Conservation (phyloP, 23 red algal species). For the Gracilaria gracilis region DNA sequence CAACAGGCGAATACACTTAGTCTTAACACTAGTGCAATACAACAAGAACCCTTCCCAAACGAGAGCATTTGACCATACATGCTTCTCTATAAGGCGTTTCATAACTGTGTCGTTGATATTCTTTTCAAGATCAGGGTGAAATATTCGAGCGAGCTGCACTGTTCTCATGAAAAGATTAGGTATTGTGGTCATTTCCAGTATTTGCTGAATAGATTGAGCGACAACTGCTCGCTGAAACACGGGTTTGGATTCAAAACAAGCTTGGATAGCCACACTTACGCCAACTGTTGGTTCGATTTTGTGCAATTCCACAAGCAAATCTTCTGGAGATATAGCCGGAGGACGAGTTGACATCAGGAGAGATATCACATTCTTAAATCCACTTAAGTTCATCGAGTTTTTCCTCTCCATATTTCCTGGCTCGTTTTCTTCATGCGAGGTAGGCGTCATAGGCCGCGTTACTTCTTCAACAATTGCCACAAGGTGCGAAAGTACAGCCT, state of each 20-base stretch:
- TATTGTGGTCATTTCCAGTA: constrained; percentile 70
- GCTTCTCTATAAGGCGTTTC: constrained; percentile 65
- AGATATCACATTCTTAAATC: constrained; percentile 63
- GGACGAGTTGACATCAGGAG: constrained; percentile 37
- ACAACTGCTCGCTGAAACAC: constrained; percentile 76
- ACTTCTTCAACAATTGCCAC: constrained; percentile 38
- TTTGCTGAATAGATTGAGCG: constrained; percentile 70
- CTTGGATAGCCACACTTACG: constrained; percentile 58
- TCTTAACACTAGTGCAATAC: constrained; percentile 56
- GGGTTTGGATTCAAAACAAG: constrained; percentile 75
- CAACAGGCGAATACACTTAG: constrained; percentile 23
- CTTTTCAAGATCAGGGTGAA: constrained; percentile 72
- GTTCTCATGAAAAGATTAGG: constrained; percentile 81
- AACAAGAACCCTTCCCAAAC: constrained; percentile 77
- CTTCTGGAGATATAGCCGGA: constrained; percentile 48
- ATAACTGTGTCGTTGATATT: constrained; percentile 75
- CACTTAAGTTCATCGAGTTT: not conserved
- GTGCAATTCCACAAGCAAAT: constrained; percentile 80
- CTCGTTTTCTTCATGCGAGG: not conserved
- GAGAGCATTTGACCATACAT: constrained; percentile 69
- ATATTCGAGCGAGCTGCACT: constrained; percentile 62
- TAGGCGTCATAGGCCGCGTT: not conserved
- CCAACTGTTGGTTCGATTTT: constrained; percentile 58
- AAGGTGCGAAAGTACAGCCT: constrained; percentile 33
- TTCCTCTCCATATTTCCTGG: not conserved